Percentiles rank a stretch among this genome's conserved stretches.
Conservation (phyloP, 441 rosid species). For the Caryocar brasiliense region DNA sequence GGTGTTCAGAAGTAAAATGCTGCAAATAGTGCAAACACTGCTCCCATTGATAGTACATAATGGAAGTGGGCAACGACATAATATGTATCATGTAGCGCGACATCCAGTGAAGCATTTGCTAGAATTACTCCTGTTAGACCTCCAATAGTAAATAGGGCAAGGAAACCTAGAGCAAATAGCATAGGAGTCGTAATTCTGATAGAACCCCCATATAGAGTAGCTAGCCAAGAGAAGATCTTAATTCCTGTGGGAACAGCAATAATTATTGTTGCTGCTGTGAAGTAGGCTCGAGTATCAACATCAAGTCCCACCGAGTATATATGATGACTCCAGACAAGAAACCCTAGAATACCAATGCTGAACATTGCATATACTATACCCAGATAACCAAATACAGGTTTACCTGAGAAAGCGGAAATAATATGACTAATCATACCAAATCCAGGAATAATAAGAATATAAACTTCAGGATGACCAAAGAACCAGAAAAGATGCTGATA, state of each 20-base stretch:
- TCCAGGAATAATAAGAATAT: neutral
- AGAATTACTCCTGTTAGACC: neutral
- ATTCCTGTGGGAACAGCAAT: neutral
- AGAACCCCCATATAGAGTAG: neutral
- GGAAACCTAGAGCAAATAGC: neutral
- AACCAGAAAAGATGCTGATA: conserved; percentile 5
- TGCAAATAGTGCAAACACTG: neutral
- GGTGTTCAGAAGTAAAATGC: neutral
- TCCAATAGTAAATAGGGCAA: neutral
- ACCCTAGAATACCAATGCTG: too few species aligned
- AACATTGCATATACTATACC: conserved; percentile 10
- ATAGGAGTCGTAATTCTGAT: neutral
- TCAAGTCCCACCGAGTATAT: too few species aligned
- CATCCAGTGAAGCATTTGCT: neutral
- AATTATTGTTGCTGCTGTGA: too few species aligned
- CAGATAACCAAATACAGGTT: neutral
- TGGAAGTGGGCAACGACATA: conserved; percentile 4
- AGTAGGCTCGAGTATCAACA: too few species aligned
- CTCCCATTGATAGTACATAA: conserved; percentile 3
- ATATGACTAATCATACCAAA: conserved; percentile 1
- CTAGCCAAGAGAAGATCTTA: neutral
- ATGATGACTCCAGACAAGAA: too few species aligned
- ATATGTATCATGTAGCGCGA: neutral
- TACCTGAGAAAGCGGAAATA: neutral
- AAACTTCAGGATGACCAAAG: neutral